Evolutionary conservation across 306 rosid species (phyloP).

Genomic region (Corylus avellana): DNA sequence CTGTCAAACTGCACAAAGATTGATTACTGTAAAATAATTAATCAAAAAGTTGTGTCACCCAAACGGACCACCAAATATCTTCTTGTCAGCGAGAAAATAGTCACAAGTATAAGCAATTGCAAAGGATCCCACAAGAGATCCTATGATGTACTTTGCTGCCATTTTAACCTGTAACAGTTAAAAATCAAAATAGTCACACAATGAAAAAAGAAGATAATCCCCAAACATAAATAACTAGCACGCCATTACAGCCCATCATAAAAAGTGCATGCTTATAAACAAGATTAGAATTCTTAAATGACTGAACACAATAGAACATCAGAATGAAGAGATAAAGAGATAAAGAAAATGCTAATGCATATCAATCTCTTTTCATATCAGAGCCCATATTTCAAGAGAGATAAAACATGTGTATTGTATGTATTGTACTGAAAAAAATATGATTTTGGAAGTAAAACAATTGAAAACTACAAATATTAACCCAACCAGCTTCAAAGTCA

Average conservation of each 20-base stretch:
- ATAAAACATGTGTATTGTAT: background rate
- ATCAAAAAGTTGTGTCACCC: background rate
- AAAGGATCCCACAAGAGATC: conserved; percentile 26
- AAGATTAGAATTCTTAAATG: background rate
- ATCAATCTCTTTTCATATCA: background rate
- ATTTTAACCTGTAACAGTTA: conserved; percentile 21
- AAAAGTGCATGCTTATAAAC: background rate
- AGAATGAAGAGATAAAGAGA: background rate
- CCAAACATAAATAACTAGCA: background rate
- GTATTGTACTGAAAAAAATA: background rate
- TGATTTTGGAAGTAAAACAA: background rate
- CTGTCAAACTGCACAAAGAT: background rate
- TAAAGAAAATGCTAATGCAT: background rate
- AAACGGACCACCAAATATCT: conserved; percentile 46
- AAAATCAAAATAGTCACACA: background rate
- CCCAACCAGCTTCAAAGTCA: background rate
- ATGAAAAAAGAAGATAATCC: background rate
- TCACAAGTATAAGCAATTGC: conserved; percentile 38
- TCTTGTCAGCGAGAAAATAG: conserved; percentile 37
- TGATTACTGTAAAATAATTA: background rate
- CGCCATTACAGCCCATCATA: background rate
- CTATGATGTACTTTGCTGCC: conserved; percentile 33
- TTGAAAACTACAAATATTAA: background rate
- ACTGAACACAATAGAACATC: background rate
- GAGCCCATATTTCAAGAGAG: background rate